Base-by-base conservation (phyloP, 345 rosid species). In the Rhodamnia rubescens region DNA sequence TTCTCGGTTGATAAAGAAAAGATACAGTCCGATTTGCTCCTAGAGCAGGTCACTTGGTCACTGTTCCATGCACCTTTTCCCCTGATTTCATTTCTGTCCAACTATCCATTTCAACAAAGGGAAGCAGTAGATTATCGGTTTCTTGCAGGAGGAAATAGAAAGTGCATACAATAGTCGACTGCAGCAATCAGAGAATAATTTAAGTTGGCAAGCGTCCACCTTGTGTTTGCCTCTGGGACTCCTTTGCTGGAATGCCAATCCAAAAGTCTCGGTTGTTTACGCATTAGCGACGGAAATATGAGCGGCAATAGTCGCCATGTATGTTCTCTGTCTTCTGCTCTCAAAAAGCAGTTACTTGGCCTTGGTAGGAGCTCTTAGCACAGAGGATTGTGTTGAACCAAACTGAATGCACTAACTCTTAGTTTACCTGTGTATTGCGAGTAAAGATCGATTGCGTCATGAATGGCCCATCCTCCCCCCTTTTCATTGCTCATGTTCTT, bases 111-210 rank as follows among this genome's bases (percentile, higher is more conserved):
- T 27, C 55, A 10, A 20, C n/a, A 29, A 47, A 42, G 49, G 32
- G 36, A 75, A 80, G 75, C 54, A 52, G 78, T 85, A 55, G 50
- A 27, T 50, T 36, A 14, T 9, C 81, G 18, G 78, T 42, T 59
- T 64, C 53, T 88, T 86, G 92, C 97, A 92, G 98, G 97, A 95
- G 87, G 97, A 95, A 90, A 90, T 92, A 82, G 97, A 93, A 87
- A 92, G 84, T 86, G 92, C 91, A 52, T 91, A 94, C 89, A 92
- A 84, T 83, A 85, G 93, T 42, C 94, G 92, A 82, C 85, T 92
- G 50, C 95, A 89, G 83, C 91, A 91, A 86, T 88, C 93, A 11
- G 95, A 95, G 91, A 93, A 92, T 85, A 84, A 92, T 51, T 50
- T 93, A 83, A 92, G 88, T 86, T 93, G 98, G 98, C 95, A 89